phyloP scores from a whole-genome alignment of 2,329 filamentous ascomycete species.

The Uncinocarpus reesii region DNA sequence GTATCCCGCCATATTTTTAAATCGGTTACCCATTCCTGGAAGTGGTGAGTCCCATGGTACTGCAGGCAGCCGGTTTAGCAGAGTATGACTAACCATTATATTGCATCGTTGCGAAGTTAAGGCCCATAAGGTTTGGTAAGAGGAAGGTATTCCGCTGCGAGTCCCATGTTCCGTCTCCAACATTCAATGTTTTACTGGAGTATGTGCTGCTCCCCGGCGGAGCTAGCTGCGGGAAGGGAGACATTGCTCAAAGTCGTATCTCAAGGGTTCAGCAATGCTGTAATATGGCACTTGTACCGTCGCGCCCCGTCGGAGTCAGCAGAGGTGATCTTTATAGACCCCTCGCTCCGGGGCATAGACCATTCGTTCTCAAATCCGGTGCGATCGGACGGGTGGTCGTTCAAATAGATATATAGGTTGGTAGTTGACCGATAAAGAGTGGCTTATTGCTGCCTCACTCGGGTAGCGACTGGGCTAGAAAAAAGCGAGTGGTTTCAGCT shows the following conservation, averaged over 20 bases:
- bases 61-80: no score
- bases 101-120: conserved; percentile 57
- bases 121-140: conserved; percentile 52
- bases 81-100: conserved; percentile 52
- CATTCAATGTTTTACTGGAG: conserved; percentile 50
- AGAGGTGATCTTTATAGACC: conserved; percentile 38
- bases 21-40: conserved; percentile 56
- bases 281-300: neutral
- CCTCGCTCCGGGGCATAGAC: conserved; percentile 35
- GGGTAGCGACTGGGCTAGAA: neutral
- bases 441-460: neutral
- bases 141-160: conserved; percentile 52
- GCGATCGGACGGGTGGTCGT: neutral
- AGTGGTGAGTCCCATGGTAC: conserved; percentile 1
- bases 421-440: neutral
- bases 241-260: conserved; percentile 25
- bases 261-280: neutral
- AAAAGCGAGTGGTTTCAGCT: neutral
- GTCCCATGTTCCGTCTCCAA: conserved; percentile 60
- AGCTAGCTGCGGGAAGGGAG: conserved; percentile 37
- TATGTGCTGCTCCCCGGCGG: conserved; percentile 53
- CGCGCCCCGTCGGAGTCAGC: conserved; percentile 22
- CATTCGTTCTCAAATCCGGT: conserved; percentile 26
- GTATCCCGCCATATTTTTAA: conserved; percentile 49
- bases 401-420: neutral